Base-by-base conservation (phyloP, 2,329 filamentous ascomycete species). In the Neofusicoccum sp. region DNA sequence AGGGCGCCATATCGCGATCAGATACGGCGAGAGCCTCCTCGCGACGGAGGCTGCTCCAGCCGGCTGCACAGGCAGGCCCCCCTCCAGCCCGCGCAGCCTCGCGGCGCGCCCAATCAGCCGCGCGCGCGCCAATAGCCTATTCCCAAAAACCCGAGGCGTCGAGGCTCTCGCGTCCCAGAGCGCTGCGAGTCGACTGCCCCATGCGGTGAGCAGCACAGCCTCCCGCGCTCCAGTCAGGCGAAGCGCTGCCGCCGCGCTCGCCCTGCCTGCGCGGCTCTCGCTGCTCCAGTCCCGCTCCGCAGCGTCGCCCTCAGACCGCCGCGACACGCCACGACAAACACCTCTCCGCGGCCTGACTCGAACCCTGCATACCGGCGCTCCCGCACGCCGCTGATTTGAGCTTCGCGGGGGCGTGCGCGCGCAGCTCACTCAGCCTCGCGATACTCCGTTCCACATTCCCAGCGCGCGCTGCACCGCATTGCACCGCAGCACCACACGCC, bases 361-460 rank as follows among this genome's bases (percentile, higher is more conserved):
- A 56, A 41, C 51, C 51, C 36, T 56, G 51, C 51, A 56, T 56
- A 56, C 51, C 51, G 51, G 51, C 51, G 38, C 51, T 56, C 51
- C 51, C 51, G 49, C 49, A 40, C 49, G 51, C 51, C 38, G 51
- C 51, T 56, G 51, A 56, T 56, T 56, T 43, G 51, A 30, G 51
- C 34, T 28, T 20, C 31, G 47, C 24, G 43, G 43, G 47, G 51
- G 51, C 51, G 51, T 33, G 51, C 38, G 34, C 51, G 31, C n/a
- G 51, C 48, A 51, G 48, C 41, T 26, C 41, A 26, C 36, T 43
- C 51, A 43, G 47, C 47, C 47, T 51, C 47, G 47, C 47, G 28
- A 20, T 49, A 38, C 45, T 36, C 47, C 47, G 47, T 51, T 38
- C 47, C 47, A 51, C n/a, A n/a, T n/a, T n/a, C 47, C 47, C 47